These are phyloP conservation scores for Alternaria angustiovoidea DNA, from an alignment of 2,329 filamentous ascomycete genomes.

Conservation along the genomic window DNA sequence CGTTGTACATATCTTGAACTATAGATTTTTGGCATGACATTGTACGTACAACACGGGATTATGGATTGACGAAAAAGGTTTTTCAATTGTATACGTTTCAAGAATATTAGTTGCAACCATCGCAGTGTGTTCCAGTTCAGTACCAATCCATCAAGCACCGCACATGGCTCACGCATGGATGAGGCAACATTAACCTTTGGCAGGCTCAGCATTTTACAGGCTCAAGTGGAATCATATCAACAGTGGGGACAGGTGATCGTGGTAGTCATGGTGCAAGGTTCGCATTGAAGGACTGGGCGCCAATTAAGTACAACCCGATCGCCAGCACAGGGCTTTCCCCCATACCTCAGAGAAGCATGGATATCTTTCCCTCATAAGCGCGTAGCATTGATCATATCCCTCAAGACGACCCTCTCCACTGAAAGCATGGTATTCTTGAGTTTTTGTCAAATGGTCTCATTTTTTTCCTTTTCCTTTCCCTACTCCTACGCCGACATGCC, in stretches of 20 bases:
- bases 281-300: slow-evolving; percentile 64
- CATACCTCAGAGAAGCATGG: slow-evolving; percentile 63
- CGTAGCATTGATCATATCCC: slow-evolving; percentile 58
- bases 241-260: not conserved
- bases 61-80: not conserved
- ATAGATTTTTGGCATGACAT: not conserved
- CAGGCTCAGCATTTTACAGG: too few relatives aligned
- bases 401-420: slow-evolving; percentile 14
- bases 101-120: too few relatives aligned
- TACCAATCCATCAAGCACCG: not conserved
- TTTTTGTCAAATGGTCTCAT: slow-evolving; percentile 29
- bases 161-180: not conserved
- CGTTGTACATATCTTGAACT: slow-evolving; percentile 7
- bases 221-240: not conserved
- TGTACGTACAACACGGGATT: not conserved
- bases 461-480: slow-evolving; percentile 39
- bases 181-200: too few relatives aligned
- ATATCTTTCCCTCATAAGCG: slow-evolving; percentile 99
- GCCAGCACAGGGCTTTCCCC: slow-evolving; percentile 99
- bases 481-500: slow-evolving; percentile 43
- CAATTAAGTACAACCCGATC: slow-evolving; percentile 85
- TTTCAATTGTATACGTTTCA: not conserved
- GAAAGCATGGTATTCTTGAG: slow-evolving; percentile 20
- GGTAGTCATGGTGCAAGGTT: slow-evolving; percentile 20
- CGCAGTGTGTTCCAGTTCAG: not conserved